Conservation (phyloP, 1,139 yeast species). For the Debaryomyces psychrophilus region DNA sequence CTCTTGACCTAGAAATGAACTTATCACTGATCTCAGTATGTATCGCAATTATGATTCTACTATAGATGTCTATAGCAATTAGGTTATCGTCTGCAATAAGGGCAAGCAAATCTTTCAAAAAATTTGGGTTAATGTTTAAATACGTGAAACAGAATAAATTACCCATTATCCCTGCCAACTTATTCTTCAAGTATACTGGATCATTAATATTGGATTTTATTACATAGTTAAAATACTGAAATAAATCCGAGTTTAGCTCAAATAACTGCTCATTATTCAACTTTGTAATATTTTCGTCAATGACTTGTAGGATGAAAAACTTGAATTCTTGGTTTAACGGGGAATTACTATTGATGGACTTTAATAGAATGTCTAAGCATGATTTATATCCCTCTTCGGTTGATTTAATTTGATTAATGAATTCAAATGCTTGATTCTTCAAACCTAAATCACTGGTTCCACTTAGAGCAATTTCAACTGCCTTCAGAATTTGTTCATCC, state of each 20-base stretch:
- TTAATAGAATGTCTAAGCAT: conserved; percentile 63
- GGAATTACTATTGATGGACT: conserved; percentile 20
- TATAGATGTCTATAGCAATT: conserved; percentile 72
- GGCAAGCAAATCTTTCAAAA: conserved; percentile 65
- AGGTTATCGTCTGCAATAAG: conserved; percentile 35
- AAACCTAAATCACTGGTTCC: conserved; percentile 70
- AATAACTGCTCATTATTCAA: conserved; percentile 52
- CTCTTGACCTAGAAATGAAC: conserved; percentile 69
- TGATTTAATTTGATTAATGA: conserved; percentile 71
- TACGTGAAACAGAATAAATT: conserved; percentile 71
- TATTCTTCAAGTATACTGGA: conserved; percentile 72
- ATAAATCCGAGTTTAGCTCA: conserved; percentile 44
- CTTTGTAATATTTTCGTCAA: conserved; percentile 63
- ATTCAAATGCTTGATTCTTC: conserved; percentile 83
- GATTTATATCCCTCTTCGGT: conserved; percentile 82
- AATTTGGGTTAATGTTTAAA: conserved; percentile 61
- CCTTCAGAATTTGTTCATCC: conserved; percentile 91
- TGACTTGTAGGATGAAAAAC: conserved; percentile 82
- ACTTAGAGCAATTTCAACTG: conserved; percentile 85
- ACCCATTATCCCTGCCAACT: conserved; percentile 74
- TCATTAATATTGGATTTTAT: conserved; percentile 43
- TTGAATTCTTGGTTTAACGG: conserved; percentile 55
- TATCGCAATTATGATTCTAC: conserved; percentile 71
- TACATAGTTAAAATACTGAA: conserved; percentile 38
- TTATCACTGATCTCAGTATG: conserved; percentile 95